These are phyloP conservation scores for Huiozyma naganishii DNA, from an alignment of 805 yeast genomes.

Conservation along the genomic window DNA sequence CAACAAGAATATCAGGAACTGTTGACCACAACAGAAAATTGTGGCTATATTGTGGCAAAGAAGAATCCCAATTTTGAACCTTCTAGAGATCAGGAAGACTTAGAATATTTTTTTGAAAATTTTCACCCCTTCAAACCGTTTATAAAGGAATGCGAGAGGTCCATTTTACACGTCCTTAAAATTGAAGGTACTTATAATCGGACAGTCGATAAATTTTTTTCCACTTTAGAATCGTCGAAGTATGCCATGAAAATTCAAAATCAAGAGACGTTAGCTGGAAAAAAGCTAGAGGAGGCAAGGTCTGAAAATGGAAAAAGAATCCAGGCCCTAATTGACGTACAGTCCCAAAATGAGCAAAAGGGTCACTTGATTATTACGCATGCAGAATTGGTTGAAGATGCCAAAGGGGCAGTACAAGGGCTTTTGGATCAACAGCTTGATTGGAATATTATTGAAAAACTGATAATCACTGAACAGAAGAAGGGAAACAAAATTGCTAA, in stretches of 20 bases:
- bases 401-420: conserved; percentile 54
- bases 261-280: conserved; percentile 65
- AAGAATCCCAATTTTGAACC: conserved; percentile 42
- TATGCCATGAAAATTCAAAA: conserved; percentile 63
- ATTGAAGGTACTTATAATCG: conserved; percentile 57
- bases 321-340: conserved; percentile 51
- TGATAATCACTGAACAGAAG: conserved; percentile 57
- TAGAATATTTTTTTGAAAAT: conserved; percentile 47
- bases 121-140: conserved; percentile 59
- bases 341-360: conserved; percentile 49
- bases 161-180: conserved; percentile 30
- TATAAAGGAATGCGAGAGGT: conserved; percentile 27
- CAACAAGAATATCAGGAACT: conserved; percentile 34
- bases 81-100: conserved; percentile 30
- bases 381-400: conserved; percentile 62
- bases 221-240: conserved; percentile 75
- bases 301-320: conserved; percentile 63
- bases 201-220: conserved; percentile 75
- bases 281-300: conserved; percentile 63
- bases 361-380: conserved; percentile 65
- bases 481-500: conserved; percentile 57
- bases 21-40: conserved; percentile 26
- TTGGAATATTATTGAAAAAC: conserved; percentile 79
- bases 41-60: conserved; percentile 58
- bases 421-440: conserved; percentile 80